Conservation (phyloP, 2,329 filamentous ascomycete species). For the Canariomyces notabilis region DNA sequence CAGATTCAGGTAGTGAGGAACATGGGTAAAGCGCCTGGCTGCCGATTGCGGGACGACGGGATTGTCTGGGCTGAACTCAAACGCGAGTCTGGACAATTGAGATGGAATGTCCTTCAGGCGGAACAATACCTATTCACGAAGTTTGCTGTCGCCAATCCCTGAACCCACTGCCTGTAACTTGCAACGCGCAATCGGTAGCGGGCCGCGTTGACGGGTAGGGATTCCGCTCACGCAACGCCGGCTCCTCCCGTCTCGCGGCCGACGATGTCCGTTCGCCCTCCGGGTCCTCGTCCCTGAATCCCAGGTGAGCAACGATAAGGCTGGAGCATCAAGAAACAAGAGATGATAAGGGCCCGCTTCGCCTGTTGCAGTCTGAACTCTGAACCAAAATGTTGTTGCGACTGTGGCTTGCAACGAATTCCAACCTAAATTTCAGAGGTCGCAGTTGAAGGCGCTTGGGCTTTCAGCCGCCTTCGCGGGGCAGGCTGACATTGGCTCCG, state of each 20-base stretch:
- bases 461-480: constrained; percentile 16
- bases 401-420: constrained; percentile 3
- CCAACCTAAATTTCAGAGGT: constrained; percentile 18
- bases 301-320: constrained; percentile 1
- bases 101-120: too few species aligned
- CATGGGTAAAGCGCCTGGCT: too few species aligned
- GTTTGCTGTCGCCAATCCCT: too few species aligned
- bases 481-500: constrained; percentile 9
- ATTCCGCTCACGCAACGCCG: too few species aligned
- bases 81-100: too few species aligned
- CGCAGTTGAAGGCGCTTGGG: constrained; percentile 15
- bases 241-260: too few species aligned
- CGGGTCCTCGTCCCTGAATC: constrained; percentile 16
- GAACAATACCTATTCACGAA: too few species aligned
- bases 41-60: not conserved
- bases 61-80: not conserved
- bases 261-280: constrained; percentile 6
- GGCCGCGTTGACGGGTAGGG: constrained; percentile 1
- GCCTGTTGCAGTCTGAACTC: not conserved
- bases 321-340: constrained; percentile 18
- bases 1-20: not conserved
- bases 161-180: too few species aligned
- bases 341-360: too few species aligned
- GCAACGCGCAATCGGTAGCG: too few species aligned
- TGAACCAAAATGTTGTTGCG: not conserved